These are phyloP conservation scores for Fusarium vanettenii DNA, from an alignment of 2,329 filamentous ascomycete species.

Conservation along the genomic window DNA sequence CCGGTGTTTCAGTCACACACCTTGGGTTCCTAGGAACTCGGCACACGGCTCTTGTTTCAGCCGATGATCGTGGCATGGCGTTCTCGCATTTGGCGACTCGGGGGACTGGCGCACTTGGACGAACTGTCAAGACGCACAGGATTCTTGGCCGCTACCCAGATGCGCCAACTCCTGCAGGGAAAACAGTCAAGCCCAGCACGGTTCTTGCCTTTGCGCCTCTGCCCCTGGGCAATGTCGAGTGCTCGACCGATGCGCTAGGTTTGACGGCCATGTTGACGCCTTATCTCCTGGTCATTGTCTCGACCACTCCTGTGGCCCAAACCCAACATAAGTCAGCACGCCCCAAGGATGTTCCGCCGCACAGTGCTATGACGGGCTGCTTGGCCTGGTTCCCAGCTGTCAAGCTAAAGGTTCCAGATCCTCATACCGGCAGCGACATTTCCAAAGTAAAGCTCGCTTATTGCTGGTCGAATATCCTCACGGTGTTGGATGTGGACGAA, in stretches of 20 bases:
- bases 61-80: slow-evolving; percentile 95
- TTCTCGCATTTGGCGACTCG: slow-evolving; percentile 96
- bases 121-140: slow-evolving; percentile 88
- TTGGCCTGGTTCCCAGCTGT: slow-evolving; percentile 98
- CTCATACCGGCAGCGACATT: slow-evolving; percentile 72
- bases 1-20: slow-evolving; percentile 83
- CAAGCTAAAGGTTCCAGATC: slow-evolving; percentile 82
- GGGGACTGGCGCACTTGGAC: slow-evolving; percentile 86
- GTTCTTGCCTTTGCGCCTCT: slow-evolving; percentile 92
- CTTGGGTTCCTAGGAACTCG: slow-evolving; percentile 95
- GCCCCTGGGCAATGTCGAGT: slow-evolving; percentile 93
- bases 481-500: slow-evolving; percentile 88
- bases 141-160: slow-evolving; percentile 93
- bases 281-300: slow-evolving; percentile 95
- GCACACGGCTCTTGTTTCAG: slow-evolving; percentile 94
- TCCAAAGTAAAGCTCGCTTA: slow-evolving; percentile 92
- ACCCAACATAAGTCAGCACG: slow-evolving; percentile 94
- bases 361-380: slow-evolving; percentile 93
- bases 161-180: slow-evolving; percentile 69
- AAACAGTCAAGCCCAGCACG: slow-evolving; percentile 88
- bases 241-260: slow-evolving; percentile 86
- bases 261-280: slow-evolving; percentile 96
- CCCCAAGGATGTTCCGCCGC: slow-evolving; percentile 89
- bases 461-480: slow-evolving; percentile 98
- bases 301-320: slow-evolving; percentile 94